Evolutionary conservation across 1,284 basidiomycete genomes (phyloP).

Genomic region (Ceratobasidium sp.): DNA sequence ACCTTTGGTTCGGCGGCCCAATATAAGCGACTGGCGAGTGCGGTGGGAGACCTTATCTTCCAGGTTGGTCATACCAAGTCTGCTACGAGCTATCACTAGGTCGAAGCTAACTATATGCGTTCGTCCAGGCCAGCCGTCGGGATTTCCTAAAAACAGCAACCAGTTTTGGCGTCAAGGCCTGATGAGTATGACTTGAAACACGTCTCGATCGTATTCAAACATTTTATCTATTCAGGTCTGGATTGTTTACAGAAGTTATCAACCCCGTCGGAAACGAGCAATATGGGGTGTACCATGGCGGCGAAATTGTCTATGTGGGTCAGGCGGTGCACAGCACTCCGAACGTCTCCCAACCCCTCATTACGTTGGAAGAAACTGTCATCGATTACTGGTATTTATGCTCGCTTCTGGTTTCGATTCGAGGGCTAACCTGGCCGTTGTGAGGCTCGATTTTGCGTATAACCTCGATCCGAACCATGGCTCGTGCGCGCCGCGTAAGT

Average conservation of each 20-base stretch:
- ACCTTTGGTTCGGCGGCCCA: conserved; percentile 28
- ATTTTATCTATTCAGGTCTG: neutral
- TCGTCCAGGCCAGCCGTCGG: neutral
- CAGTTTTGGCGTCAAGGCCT: conserved; percentile 26
- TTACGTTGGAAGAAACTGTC: neutral
- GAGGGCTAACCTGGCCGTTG: neutral
- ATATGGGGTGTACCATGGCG: conserved; percentile 23
- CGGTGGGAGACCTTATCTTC: conserved; percentile 34
- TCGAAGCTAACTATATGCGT: neutral
- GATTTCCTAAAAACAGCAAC: conserved; percentile 20
- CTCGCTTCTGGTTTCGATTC: neutral
- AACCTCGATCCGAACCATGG: conserved; percentile 15
- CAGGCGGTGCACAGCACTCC: neutral
- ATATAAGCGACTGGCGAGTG: conserved; percentile 33
- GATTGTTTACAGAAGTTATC: conserved; percentile 6
- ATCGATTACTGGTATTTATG: conserved; percentile 34
- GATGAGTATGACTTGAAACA: conserved; percentile 5
- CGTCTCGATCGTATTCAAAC: conserved; percentile 2
- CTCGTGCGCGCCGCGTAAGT: neutral
- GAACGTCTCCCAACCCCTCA: neutral
- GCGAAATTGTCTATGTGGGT: conserved; percentile 8
- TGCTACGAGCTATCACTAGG: neutral
- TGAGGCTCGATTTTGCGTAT: conserved; percentile 36
- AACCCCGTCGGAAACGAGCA: conserved; percentile 1
- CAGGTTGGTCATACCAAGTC: conserved; percentile 7